Evolutionary conservation across 2,329 filamentous ascomycete genomes (phyloP).

Genomic region (Trichoderma breve): DNA sequence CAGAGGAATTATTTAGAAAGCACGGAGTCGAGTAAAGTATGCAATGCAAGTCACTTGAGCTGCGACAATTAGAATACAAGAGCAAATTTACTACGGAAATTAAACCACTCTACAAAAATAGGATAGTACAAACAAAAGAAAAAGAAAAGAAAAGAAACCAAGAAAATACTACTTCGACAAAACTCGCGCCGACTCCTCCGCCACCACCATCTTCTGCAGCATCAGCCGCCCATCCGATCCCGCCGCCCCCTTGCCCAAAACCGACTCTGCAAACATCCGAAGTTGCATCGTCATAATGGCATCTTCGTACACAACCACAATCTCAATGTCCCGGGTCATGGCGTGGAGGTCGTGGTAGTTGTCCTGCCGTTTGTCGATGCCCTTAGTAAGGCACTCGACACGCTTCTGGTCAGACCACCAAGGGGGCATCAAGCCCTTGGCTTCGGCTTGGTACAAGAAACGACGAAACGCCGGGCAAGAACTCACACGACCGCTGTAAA

Average conservation of each 20-base stretch:
- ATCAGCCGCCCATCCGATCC: not conserved
- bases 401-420: constrained; percentile 9
- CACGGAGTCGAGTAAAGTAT: not conserved
- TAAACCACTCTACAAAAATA: not conserved
- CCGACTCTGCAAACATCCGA: constrained; percentile 6
- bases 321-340: constrained; percentile 4
- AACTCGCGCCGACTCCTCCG: not conserved
- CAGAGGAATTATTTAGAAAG: not conserved
- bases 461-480: not conserved
- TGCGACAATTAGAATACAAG: not conserved
- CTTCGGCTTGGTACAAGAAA: not conserved
- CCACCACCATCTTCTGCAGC: constrained; percentile 6
- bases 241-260: not conserved
- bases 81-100: not conserved
- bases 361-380: not conserved
- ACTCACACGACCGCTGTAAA: constrained; percentile 2
- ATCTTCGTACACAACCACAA: constrained; percentile 5
- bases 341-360: constrained; percentile 14
- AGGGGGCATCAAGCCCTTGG: not conserved
- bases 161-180: not conserved
- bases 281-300: constrained; percentile 11
- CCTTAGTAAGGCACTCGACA: constrained; percentile 7
- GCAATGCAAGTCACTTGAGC: not conserved
- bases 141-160: not conserved
- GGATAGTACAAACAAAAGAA: not conserved